phyloP scores from a whole-genome alignment of 2,329 filamentous ascomycete genomes.

The Colletotrichum brevisporum region DNA sequence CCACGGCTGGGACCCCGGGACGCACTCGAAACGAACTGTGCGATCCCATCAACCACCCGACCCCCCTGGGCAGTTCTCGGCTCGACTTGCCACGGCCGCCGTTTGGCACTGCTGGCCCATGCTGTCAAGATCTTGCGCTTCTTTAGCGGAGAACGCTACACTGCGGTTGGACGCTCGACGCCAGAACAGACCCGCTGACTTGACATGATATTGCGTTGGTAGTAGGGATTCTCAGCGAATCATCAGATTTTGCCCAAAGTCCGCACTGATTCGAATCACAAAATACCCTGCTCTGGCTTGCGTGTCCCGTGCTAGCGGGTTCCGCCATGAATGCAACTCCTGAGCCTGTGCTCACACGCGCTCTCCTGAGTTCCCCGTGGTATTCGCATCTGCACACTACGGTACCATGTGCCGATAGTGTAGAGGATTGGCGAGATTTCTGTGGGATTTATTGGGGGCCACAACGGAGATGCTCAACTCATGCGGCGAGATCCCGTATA shows the following conservation, averaged over 20 bases:
- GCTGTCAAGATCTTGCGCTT: constrained; percentile 33
- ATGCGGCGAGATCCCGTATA: not conserved
- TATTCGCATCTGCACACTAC: not conserved
- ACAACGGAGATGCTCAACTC: not conserved
- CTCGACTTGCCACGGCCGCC: constrained; percentile 15
- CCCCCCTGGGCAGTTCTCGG: not conserved
- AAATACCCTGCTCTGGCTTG: constrained; percentile 10
- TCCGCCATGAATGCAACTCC: constrained; percentile 7
- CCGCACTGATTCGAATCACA: not conserved
- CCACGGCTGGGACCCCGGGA: not conserved
- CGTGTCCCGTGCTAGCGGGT: constrained; percentile 15
- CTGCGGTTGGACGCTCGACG: too few relatives aligned
- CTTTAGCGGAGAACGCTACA: constrained; percentile 33
- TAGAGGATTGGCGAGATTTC: not conserved
- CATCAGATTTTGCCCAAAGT: too few relatives aligned
- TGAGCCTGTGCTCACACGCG: not conserved
- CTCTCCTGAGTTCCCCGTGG: not conserved
- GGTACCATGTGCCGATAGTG: not conserved
- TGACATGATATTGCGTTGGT: not conserved
- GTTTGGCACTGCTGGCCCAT: constrained; percentile 11
- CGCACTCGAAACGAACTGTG: constrained; percentile 22
- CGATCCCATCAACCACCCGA: constrained; percentile 3
- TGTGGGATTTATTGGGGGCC: constrained; percentile 16
- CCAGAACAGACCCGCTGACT: not conserved
- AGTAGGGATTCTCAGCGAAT: too few relatives aligned